These are phyloP conservation scores for Epichloe gansuensis DNA, from an alignment of 2,329 filamentous ascomycete genomes.

Conservation along the genomic window DNA sequence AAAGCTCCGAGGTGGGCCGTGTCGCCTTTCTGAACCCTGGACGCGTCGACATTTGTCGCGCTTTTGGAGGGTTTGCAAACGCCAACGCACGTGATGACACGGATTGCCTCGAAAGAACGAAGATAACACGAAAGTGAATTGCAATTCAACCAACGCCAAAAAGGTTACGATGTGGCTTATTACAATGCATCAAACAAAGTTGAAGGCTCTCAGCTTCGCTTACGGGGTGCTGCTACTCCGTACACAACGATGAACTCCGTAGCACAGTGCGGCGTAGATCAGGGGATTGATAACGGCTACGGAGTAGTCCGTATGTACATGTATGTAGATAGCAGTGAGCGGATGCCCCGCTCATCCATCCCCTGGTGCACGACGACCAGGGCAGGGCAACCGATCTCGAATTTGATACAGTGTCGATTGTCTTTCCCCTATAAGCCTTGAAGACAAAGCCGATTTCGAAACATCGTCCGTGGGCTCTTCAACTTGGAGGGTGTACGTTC, in stretches of 20 bases:
- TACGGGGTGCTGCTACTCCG: too few species aligned
- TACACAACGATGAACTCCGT: not conserved
- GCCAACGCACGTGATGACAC: constrained; percentile 3
- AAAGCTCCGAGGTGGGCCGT: not conserved
- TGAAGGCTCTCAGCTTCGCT: too few species aligned
- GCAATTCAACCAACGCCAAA: too few species aligned
- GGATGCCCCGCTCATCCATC: not conserved
- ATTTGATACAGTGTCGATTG: not conserved
- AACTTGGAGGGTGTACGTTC: not conserved
- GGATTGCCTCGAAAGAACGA: too few species aligned
- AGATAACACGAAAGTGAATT: too few species aligned
- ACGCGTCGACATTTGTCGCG: not conserved
- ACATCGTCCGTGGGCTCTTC: not conserved
- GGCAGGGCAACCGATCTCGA: not conserved
- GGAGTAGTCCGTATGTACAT: not conserved
- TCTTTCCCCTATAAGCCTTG: not conserved
- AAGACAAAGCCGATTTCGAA: not conserved
- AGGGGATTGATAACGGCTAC: not conserved
- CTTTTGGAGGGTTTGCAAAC: not conserved
- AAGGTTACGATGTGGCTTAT: too few species aligned
- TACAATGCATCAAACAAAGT: too few species aligned
- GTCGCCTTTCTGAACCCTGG: not conserved
- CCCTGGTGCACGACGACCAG: not conserved
- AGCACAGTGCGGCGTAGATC: constrained; percentile 1
- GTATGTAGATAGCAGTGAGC: not conserved